Percentiles rank a stretch among this genome's conserved stretches.
Evolutionary conservation across 768 basidiomycete genomes (phyloP).

Genomic region (Asterophora lycoperdoides): DNA sequence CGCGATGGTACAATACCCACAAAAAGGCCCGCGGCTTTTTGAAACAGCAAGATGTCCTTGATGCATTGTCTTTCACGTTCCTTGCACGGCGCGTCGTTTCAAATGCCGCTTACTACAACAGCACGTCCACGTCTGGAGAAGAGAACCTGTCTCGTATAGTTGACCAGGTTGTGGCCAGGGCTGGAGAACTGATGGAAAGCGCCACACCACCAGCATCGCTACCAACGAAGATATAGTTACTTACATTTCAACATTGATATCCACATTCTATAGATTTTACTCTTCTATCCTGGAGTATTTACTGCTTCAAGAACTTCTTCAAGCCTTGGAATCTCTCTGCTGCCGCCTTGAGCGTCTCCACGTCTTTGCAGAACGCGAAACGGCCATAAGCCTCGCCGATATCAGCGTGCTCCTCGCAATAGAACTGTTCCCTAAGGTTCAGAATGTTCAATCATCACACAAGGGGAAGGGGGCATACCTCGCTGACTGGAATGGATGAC

Average conservation of each 20-base stretch:
- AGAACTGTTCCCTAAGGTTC: conserved; percentile 56
- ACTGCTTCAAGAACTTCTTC: conserved; percentile 52
- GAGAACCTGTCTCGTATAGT: conserved; percentile 67
- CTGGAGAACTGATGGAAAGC: conserved; percentile 1
- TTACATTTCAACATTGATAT: conserved; percentile 1
- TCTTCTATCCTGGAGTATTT: not conserved
- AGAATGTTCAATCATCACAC: not conserved
- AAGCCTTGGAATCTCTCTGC: conserved; percentile 75
- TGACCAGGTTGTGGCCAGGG: conserved; percentile 42
- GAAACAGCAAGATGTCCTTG: conserved; percentile 65
- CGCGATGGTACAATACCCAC: conserved; percentile 42
- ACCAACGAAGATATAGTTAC: not conserved
- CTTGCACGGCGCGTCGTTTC: conserved; percentile 62
- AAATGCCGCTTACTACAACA: conserved; percentile 87
- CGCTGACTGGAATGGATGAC: conserved; percentile 92
- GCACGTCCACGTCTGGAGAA: conserved; percentile 37
- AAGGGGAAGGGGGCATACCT: conserved; percentile 48
- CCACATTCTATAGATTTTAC: conserved; percentile 3
- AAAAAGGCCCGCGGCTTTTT: conserved; percentile 35
- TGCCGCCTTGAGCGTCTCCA: conserved; percentile 78
- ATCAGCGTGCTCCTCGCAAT: conserved; percentile 78
- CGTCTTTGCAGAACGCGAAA: conserved; percentile 96
- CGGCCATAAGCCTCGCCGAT: conserved; percentile 86
- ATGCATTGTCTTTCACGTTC: conserved; percentile 79
- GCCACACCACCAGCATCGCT: not conserved